Base-by-base conservation (phyloP, 2,329 filamentous ascomycete species). In the Phialophora verrucosa region DNA sequence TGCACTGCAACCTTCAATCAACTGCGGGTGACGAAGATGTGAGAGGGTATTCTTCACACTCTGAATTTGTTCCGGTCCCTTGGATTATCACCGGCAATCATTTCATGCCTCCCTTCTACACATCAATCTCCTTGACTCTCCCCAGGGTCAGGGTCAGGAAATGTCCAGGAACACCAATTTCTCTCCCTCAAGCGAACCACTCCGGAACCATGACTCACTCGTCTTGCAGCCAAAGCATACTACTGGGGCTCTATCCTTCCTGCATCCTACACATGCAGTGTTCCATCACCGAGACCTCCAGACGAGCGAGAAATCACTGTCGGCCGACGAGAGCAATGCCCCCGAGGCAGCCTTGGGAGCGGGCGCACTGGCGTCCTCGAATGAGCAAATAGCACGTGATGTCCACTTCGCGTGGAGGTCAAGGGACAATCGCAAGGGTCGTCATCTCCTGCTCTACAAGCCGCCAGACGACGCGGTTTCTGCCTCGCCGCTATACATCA, bases 261-360 rank as follows among this genome's bases (percentile, higher is more conserved):
- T 51, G 14, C 49, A 51, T 17, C 49, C 49, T 2, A 51, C 49
- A 51, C 49, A 51, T 51, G 49, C 49, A 14, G 23, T 51, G 23
- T 51, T 51, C 49, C 25, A 4, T 27, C 49, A 12, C 14, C 49
- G 25, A 23, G 49, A 17, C 25, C 10, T 29, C 23, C 23, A 23
- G 10, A 23, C 49, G 14, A 51, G 23, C 3, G 49, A 51, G 49
- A 51, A 51, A 11, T 17, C 49, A 5, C 20, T 25, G 20, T 51
- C 20, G 1, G 8, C 10, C 49, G 10, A 23, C 20, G 49, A 51
- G 49, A 29, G 11, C 3, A 11, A 51, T 27, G 49, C 2, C 12
- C 10, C 20, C 23, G 20, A 51, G 10, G 49, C 20, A 2, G 20
- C 23, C 2, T 8, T 51, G 23, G 23, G 17, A n/a, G 38, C 38